These are phyloP conservation scores for Skeletonema potamos DNA, from an alignment of 108 stramenopile species.

Conservation along the genomic window DNA sequence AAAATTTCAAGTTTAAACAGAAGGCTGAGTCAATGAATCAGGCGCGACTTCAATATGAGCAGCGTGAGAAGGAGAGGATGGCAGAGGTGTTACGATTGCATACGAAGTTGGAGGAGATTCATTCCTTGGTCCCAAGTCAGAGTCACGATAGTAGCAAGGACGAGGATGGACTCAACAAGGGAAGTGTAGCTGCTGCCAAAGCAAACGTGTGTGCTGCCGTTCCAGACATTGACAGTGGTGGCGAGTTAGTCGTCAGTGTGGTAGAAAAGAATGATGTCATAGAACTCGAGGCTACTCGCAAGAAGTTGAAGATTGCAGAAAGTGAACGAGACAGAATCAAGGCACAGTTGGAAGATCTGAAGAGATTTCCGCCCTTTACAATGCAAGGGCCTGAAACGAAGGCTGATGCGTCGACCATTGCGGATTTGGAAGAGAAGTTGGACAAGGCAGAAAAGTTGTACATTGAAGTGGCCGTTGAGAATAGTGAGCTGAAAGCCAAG, in stretches of 20 bases:
- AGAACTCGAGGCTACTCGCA: neutral
- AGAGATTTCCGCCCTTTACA: neutral
- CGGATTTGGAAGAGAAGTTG: neutral
- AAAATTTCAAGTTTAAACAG: neutral
- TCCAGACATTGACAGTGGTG: neutral
- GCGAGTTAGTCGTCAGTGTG: neutral
- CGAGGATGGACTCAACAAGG: neutral
- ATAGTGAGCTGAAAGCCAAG: neutral
- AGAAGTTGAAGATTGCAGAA: neutral
- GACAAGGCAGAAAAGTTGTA: neutral
- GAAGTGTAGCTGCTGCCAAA: neutral
- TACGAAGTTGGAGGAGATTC: constrained; percentile 1
- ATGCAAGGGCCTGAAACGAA: neutral
- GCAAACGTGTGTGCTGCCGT: neutral
- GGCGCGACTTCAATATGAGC: neutral
- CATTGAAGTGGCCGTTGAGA: neutral
- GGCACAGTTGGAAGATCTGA: neutral
- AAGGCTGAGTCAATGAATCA: neutral
- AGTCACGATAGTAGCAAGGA: constrained; percentile 6
- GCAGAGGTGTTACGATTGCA: constrained; percentile 5
- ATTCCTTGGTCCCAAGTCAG: constrained; percentile 4
- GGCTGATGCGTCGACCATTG: neutral
- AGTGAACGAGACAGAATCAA: neutral
- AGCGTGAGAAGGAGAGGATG: constrained; percentile 7
- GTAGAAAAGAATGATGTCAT: neutral